Percentiles rank a stretch among this genome's conserved stretches.
Evolutionary conservation across 129 eudicot species (phyloP).

Genomic region (Pulicaria dysenterica): DNA sequence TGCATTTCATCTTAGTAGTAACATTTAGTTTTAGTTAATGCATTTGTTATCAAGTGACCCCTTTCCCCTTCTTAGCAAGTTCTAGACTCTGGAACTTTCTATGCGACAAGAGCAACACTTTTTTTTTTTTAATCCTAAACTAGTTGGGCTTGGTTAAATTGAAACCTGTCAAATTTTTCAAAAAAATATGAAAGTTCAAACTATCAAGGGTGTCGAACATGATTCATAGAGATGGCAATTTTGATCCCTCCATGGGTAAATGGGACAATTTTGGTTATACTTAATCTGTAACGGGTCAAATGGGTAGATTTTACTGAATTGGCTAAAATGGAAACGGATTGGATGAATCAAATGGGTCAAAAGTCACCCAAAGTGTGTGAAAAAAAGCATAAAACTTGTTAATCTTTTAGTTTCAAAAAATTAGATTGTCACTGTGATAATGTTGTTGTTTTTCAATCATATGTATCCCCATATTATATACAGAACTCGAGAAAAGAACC

Average conservation of each 20-base stretch:
- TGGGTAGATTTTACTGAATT: neutral
- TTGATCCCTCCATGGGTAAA: neutral
- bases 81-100: neutral
- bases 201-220: neutral
- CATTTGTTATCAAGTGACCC: constrained; percentile 13
- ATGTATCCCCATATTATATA: neutral
- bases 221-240: neutral
- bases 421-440: neutral
- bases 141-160: neutral
- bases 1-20: neutral
- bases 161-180: neutral
- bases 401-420: neutral
- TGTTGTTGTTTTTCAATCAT: neutral
- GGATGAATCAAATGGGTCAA: neutral
- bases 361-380: neutral
- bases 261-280: neutral
- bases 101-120: neutral
- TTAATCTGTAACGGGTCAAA: neutral
- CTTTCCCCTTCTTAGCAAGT: constrained; percentile 21
- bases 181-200: neutral
- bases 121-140: neutral
- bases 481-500: neutral
- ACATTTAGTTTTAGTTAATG: neutral
- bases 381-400: neutral
- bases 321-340: constrained; percentile 5